Conservation (phyloP, 2,329 filamentous ascomycete species). For the Monilinia aucupariae region DNA sequence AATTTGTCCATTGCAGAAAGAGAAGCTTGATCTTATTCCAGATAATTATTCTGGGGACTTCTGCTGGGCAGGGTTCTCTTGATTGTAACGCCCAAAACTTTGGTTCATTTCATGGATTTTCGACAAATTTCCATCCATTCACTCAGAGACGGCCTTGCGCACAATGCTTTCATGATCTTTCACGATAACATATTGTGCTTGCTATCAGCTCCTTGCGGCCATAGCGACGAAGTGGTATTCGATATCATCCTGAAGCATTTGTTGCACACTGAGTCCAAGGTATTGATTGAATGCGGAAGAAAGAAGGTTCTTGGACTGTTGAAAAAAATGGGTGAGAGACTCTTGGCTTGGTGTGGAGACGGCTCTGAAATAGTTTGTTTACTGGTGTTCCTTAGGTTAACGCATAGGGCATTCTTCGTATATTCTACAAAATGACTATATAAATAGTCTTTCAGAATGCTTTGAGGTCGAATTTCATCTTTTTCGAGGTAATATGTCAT, state of each 20-base stretch:
- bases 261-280: not conserved
- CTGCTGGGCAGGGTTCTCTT: not conserved
- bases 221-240: not conserved
- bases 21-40: not conserved
- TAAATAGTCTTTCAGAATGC: not conserved
- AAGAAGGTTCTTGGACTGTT: not conserved
- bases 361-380: not conserved
- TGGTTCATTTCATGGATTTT: not conserved
- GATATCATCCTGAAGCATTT: not conserved
- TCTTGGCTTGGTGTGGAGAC: not conserved
- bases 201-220: not conserved
- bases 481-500: not conserved
- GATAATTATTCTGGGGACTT: not conserved
- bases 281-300: not conserved
- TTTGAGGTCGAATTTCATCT: not conserved
- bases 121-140: not conserved
- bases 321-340: not conserved
- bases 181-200: not conserved
- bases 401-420: not conserved
- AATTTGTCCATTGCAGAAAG: not conserved
- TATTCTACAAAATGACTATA: not conserved
- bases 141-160: not conserved
- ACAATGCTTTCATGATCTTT: not conserved
- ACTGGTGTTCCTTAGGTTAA: not conserved
- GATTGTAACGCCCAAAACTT: too few species aligned